These are phyloP conservation scores for Tillandsia fasciculata DNA, from an alignment of 176 grass and related monocot genomes.

Conservation along the genomic window DNA sequence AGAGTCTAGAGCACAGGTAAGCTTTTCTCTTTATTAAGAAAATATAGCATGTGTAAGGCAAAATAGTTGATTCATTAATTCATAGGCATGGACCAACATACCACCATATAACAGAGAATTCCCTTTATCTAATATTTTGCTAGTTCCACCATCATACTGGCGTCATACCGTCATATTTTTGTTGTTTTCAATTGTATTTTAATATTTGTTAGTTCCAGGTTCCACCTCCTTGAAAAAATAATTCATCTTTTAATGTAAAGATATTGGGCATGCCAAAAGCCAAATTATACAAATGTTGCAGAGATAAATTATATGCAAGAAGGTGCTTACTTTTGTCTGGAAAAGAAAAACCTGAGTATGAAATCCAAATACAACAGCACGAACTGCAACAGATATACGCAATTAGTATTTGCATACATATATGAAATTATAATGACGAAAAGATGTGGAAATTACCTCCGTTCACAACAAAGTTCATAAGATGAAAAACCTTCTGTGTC, in stretches of 20 bases:
- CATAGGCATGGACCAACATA: too few species aligned
- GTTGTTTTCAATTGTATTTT: background rate
- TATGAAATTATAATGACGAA: background rate
- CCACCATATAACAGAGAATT: too few species aligned
- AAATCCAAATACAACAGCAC: slow-evolving; percentile 65
- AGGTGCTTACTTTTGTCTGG: slow-evolving; percentile 43
- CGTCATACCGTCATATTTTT: background rate
- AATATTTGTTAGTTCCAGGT: background rate
- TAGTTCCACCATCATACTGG: background rate
- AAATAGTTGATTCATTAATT: too few species aligned
- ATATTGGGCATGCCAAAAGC: background rate
- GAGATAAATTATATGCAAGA: slow-evolving; percentile 8
- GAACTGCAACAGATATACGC: slow-evolving; percentile 39
- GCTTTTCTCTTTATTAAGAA: too few species aligned
- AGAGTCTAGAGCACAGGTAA: too few species aligned
- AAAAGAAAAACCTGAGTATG: slow-evolving; percentile 60
- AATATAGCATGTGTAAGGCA: too few species aligned
- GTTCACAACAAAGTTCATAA: slow-evolving; percentile 90
- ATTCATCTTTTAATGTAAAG: background rate
- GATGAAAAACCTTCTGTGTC: slow-evolving; percentile 93
- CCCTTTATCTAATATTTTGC: too few species aligned
- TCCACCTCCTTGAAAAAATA: background rate
- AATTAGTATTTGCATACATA: slow-evolving; percentile 1
- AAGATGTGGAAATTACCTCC: slow-evolving; percentile 35
- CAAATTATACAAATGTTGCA: background rate